phyloP scores from a whole-genome alignment of 176 grass and related monocot genomes.

The Phoenix roebelenii region DNA sequence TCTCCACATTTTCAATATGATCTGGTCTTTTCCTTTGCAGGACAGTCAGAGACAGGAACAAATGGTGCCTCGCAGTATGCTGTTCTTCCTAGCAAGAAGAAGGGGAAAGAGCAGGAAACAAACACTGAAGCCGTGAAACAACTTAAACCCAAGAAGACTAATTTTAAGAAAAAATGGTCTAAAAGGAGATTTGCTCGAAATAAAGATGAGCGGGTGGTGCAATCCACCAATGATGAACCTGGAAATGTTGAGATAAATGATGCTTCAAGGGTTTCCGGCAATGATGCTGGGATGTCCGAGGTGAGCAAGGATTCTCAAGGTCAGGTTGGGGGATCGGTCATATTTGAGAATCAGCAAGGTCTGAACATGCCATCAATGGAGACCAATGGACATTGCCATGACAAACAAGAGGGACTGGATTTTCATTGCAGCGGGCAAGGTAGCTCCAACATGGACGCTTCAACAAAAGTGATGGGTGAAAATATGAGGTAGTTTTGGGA shows the following conservation, averaged over 20 bases:
- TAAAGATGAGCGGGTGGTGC: conserved; percentile 25
- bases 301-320: too few species aligned
- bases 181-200: conserved; percentile 36
- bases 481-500: too few species aligned
- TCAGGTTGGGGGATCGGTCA: too few species aligned
- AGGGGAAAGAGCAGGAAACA: conserved; percentile 40
- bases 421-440: too few species aligned
- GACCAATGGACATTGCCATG: too few species aligned
- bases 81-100: conserved; percentile 59
- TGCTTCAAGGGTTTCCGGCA: neutral
- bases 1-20: neutral
- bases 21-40: conserved; percentile 32
- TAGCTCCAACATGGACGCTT: too few species aligned
- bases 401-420: too few species aligned
- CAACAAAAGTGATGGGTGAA: too few species aligned
- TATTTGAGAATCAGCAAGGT: too few species aligned
- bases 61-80: conserved; percentile 50
- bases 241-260: conserved; percentile 2
- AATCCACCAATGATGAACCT: conserved; percentile 30
- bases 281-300: too few species aligned
- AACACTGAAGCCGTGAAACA: conserved; percentile 32
- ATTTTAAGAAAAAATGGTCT: conserved; percentile 65
- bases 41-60: conserved; percentile 31
- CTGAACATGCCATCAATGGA: too few species aligned
- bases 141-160: conserved; percentile 53